Base-by-base conservation (phyloP, 768 basidiomycete genomes). In the Gymnopilus junonius region DNA sequence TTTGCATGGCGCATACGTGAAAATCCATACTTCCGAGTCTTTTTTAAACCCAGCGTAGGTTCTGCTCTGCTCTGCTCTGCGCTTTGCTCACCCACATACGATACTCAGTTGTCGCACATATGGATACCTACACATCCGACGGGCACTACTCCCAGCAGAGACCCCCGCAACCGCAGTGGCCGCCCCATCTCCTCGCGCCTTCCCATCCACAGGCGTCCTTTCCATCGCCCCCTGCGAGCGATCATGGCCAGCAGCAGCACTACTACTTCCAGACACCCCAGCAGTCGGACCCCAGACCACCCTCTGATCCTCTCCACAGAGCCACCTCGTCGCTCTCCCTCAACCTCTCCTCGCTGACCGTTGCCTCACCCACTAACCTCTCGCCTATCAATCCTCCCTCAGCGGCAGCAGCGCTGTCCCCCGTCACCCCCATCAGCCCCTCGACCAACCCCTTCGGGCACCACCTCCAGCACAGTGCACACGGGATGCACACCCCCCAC, bases 341-440 rank as follows among this genome's bases (percentile, higher is more conserved):
- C 71, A 92, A 91, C 71, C 80, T 93, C 60, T 86, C 86, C 25
- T 81, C 84, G 1, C 82, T 92, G 56, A 79, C 85, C 54, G 90
- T 92, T 58, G 75, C 88, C 42, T 90, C 88, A 21, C 89, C 89
- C 8, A 81, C 86, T 8, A 85, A 85, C 63, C 80, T 87, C 57
- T 90, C 89, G 12, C 88, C 90, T 46, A 84, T 87, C 71, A 84
- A 80, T 80, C 82, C 8, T 54, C 75, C 80, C 27, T 63, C 67
- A 8, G 58, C 61, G 21, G 63, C 62, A 51, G 54, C 79, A 66
- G 65, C 79, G 62, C 74, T 83, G 51, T 82, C 83, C 12, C 84
- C 84, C 1, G 83, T 85, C 35, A 88, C 89, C 0, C 89, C 88
- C 55, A 83, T 89, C 70, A 85, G 83, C 71, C 89, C 80, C 57